Conservation (phyloP, 345 rosid genomes). For the Kernera saxatilis region DNA sequence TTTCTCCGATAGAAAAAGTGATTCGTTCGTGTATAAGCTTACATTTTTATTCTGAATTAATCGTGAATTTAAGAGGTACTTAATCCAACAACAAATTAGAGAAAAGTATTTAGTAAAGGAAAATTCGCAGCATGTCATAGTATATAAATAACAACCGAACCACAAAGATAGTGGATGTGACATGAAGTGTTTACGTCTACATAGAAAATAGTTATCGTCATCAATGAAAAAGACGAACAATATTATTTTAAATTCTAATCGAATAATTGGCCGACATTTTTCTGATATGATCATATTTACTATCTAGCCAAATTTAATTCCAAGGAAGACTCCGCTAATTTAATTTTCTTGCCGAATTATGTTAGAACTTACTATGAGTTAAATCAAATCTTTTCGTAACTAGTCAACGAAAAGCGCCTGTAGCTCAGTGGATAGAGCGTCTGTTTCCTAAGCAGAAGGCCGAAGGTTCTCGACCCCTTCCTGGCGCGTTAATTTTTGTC, state of each 20-base stretch:
- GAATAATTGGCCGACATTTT: neutral
- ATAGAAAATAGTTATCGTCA: neutral
- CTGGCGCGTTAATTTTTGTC: conserved; percentile 45
- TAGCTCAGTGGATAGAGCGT: conserved; percentile 99
- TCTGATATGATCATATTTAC: neutral
- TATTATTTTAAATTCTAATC: neutral
- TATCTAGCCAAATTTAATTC: neutral
- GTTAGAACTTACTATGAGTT: no score
- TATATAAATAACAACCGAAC: conserved; percentile 3
- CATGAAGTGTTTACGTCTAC: neutral
- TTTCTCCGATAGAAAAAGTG: neutral
- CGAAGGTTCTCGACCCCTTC: conserved; percentile 96
- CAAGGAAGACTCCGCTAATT: no score
- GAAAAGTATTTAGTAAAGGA: neutral
- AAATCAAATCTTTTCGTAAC: no score
- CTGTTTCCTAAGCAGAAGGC: conserved; percentile 98
- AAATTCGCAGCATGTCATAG: neutral
- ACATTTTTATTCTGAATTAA: neutral
- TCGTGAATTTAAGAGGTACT: neutral
- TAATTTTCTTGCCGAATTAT: no score
- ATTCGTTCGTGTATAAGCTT: neutral
- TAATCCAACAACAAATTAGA: conserved; percentile 12
- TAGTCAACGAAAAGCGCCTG: conserved; percentile 34
- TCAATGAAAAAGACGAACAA: neutral
- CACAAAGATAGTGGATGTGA: conserved; percentile 21